A percentile compares a stretch with the other conserved stretches of the same genome.
These are phyloP conservation scores for Fusarium sp. DNA, from an alignment of 2,329 filamentous ascomycete genomes.

Conservation along the genomic window DNA sequence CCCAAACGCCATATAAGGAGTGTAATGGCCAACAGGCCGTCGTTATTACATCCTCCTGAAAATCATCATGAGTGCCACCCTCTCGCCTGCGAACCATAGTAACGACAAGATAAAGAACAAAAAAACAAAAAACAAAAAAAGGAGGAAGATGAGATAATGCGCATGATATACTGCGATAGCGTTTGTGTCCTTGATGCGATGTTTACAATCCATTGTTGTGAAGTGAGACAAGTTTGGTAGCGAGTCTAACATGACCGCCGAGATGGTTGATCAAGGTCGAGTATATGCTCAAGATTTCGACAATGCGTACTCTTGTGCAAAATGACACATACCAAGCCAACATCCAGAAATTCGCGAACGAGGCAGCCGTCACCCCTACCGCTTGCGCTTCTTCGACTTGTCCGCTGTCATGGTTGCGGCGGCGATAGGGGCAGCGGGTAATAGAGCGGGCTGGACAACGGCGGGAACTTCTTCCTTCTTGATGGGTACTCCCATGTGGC, in stretches of 20 bases:
- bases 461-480: slow-evolving; percentile 62
- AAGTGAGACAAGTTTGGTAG: slow-evolving; percentile 18
- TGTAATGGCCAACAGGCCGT: slow-evolving; percentile 51
- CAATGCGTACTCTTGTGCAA: slow-evolving; percentile 23
- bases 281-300: slow-evolving; percentile 18
- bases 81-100: slow-evolving; percentile 33
- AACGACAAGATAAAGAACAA: slow-evolving; percentile 25
- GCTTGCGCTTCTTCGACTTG: slow-evolving; percentile 69
- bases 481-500: slow-evolving; percentile 73
- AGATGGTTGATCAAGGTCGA: slow-evolving; percentile 8
- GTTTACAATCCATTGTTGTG: slow-evolving; percentile 23
- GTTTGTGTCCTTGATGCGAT: slow-evolving; percentile 15
- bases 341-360: slow-evolving; percentile 2
- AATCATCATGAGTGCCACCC: slow-evolving; percentile 43
- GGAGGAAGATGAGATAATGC: slow-evolving; percentile 15
- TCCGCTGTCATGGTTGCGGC: slow-evolving; percentile 51
- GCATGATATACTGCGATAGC: slow-evolving; percentile 12
- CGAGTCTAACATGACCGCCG: slow-evolving; percentile 25
- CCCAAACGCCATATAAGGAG: slow-evolving; percentile 50
- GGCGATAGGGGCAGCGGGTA: slow-evolving; percentile 56
- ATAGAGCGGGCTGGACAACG: slow-evolving; percentile 50
- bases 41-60: slow-evolving; percentile 51
- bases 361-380: slow-evolving; percentile 49
- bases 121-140: neutral
- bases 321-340: slow-evolving; percentile 20